Conservation (phyloP, 805 yeast species). For the Zygoascus flipseniorum region DNA sequence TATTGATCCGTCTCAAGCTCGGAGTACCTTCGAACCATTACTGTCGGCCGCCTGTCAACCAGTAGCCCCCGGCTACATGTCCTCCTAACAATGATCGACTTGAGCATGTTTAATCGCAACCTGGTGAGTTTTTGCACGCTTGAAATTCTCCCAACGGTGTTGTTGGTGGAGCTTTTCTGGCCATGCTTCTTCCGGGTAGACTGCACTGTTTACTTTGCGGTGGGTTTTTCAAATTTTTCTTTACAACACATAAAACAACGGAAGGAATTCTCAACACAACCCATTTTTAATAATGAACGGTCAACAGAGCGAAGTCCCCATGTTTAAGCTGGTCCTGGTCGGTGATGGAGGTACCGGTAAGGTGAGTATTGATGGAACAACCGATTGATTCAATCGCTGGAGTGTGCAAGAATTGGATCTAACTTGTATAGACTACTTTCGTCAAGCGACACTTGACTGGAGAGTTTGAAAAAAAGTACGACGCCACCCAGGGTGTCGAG, state of each 20-base stretch:
- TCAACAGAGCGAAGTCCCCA: slow-evolving; percentile 55
- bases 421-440: slow-evolving; percentile 66
- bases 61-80: too few species aligned
- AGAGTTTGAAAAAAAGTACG: slow-evolving; percentile 98
- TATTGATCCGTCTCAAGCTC: slow-evolving; percentile 36
- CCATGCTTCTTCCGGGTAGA: neutral
- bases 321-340: slow-evolving; percentile 96
- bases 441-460: slow-evolving; percentile 99
- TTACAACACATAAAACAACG: neutral
- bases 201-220: slow-evolving; percentile 5
- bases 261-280: neutral
- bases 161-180: neutral
- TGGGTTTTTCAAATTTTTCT: neutral
- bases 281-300: neutral
- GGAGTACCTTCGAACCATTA: neutral
- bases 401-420: neutral
- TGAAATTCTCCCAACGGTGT: neutral
- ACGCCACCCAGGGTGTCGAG: slow-evolving; percentile 99
- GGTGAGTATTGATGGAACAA: slow-evolving; percentile 27
- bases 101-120: too few species aligned
- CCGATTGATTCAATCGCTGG: neutral
- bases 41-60: too few species aligned
- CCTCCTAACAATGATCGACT: too few species aligned
- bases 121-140: too few species aligned
- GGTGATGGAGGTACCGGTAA: slow-evolving; percentile 99